Base-by-base conservation (phyloP, 257 asterid genomes). In the Ilex asprella region DNA sequence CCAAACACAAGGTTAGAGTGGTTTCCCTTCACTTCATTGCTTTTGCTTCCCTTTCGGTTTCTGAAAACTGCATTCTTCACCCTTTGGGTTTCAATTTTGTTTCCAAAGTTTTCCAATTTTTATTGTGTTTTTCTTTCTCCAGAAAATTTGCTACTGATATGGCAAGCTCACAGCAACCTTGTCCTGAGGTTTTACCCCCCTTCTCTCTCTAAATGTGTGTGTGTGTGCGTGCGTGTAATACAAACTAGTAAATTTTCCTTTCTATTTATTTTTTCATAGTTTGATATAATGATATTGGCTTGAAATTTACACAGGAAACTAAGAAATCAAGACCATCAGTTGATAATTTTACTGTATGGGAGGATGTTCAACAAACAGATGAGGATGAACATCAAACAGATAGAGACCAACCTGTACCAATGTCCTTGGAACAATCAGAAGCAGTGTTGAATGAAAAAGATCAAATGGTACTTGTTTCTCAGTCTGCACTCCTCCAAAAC, bases 141-240 rank as follows among this genome's bases (percentile, higher is more conserved):
- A 89, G 97, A 79, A 85, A 79, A 80, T 81, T 75, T 55, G 93
- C 96, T 27, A 84, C 95, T 7, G 89, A 90, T 72, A 77, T 90
- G 75, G 78, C 91, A 27, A 75, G 67, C 66, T 75, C 91, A 3
- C 81, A 77, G 62, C 81, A 68, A 50, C 59, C 63, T 51, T 61
- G 66, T 39, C 70, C 61, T 1, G 94, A 81, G 90, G 97, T 75
- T 59, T 10, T 32, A 57, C 56, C 61, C 64, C 61, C 52, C 21
- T 47, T 51, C 60, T 67, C 56, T 49, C 14, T 43, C 12, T 46
- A 6, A 41, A 16, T 10, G 12, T n/a, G 13, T 0, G 12, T 56
- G 4, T 47, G 16, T 14, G 16, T 50, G 13, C 13, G 8, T 12
- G 16, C n/a, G 5, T 8, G 6, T 53, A 3, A 21, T 21, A 21